Evolutionary conservation across 2,329 filamentous ascomycete genomes (phyloP).

Genomic region (Exophiala phaeomuriformis): DNA sequence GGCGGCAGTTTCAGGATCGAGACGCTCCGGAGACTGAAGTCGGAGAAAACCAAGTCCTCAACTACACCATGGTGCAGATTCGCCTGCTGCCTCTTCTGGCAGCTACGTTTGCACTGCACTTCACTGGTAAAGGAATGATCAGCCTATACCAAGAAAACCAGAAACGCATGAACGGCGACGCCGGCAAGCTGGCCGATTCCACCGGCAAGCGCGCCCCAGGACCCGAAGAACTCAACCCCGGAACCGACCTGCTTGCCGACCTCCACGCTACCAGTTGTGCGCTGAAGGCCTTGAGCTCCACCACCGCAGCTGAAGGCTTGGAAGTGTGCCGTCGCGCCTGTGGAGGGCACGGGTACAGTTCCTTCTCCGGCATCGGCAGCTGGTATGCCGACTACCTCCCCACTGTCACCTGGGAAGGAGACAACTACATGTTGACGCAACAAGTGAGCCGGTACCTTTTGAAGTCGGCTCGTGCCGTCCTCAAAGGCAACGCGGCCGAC

Average conservation of each 20-base stretch:
- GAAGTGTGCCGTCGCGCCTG: conserved; percentile 68
- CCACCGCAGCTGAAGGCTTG: conserved; percentile 64
- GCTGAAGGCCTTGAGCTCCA: conserved; percentile 65
- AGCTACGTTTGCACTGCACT: conserved; percentile 69
- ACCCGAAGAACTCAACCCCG: conserved; percentile 60
- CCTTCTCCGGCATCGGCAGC: conserved; percentile 66
- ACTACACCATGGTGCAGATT: conserved; percentile 76
- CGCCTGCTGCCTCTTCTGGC: conserved; percentile 65
- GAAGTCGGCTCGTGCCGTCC: conserved; percentile 64
- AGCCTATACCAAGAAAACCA: conserved; percentile 65
- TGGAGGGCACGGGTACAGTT: conserved; percentile 69
- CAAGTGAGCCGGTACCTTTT: conserved; percentile 70
- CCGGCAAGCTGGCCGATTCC: conserved; percentile 37
- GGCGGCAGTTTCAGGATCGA: conserved; percentile 70
- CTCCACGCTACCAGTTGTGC: conserved; percentile 70
- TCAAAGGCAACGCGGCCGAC: conserved; percentile 55
- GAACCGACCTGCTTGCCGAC: conserved; percentile 63
- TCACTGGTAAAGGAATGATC: conserved; percentile 72
- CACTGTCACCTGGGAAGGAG: conserved; percentile 65
- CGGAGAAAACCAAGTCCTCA: conserved; percentile 66
- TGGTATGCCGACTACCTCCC: conserved; percentile 72
- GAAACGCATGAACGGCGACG: conserved; percentile 51
- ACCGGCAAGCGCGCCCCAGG: conserved; percentile 49
- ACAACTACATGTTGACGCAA: conserved; percentile 77
- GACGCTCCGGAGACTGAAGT: conserved; percentile 53